Conservation (phyloP, 2,329 filamentous ascomycete genomes). For the Elsinoe batatas region DNA sequence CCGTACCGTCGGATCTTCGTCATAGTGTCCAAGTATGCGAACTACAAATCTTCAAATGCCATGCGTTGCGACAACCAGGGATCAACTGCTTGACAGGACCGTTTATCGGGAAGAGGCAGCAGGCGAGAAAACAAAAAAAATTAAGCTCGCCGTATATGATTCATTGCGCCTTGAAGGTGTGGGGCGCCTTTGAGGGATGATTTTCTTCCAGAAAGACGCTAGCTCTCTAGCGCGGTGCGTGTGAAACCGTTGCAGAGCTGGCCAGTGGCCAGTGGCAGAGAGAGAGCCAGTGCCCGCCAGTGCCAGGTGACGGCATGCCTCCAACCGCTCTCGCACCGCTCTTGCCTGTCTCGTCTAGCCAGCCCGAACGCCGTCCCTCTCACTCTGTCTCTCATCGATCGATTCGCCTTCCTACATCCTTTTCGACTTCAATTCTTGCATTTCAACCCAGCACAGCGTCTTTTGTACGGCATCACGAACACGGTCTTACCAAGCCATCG, state of each 20-base stretch:
- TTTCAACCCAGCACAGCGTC: not conserved
- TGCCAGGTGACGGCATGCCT: constrained; percentile 2
- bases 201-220: constrained; percentile 9
- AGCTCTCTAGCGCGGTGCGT: not conserved
- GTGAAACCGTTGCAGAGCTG: not conserved
- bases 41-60: too few species aligned
- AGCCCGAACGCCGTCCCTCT: not conserved
- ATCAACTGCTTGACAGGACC: not conserved
- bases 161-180: too few species aligned
- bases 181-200: not conserved
- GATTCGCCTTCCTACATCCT: not conserved
- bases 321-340: not conserved
- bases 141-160: not conserved
- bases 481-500: not conserved
- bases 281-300: not conserved
- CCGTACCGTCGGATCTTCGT: not conserved
- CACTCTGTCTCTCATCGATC: constrained; percentile 6
- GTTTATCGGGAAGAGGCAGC: not conserved
- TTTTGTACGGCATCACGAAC: not conserved
- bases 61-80: not conserved
- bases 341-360: constrained; percentile 9
- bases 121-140: not conserved
- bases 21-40: not conserved
- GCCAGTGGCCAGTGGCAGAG: too few species aligned
- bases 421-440: constrained; percentile 1